phyloP scores from a whole-genome alignment of 2,329 filamentous ascomycete species.

The Pseudophaeomoniella oleicola region DNA sequence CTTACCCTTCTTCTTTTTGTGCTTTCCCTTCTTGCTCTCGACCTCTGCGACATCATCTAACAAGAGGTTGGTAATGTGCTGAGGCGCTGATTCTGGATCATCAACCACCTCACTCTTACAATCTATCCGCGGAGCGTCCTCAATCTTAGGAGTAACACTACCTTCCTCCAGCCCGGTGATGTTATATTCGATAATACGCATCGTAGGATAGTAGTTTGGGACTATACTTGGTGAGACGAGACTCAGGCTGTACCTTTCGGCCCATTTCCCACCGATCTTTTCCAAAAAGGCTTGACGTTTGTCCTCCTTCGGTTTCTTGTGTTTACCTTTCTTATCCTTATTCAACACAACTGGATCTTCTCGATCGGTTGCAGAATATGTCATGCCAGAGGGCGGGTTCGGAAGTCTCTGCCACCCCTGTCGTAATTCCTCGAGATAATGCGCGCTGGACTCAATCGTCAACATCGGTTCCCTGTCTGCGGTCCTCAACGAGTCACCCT shows the following conservation, averaged over 20 bases:
- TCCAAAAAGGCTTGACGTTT: conserved; percentile 42
- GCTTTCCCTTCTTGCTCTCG: conserved; percentile 30
- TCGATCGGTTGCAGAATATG: conserved; percentile 7
- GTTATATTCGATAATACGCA: conserved; percentile 92
- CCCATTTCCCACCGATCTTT: conserved; percentile 64
- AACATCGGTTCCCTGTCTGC: conserved; percentile 8
- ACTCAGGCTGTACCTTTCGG: conserved; percentile 70
- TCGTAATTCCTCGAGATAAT: conserved; percentile 69
- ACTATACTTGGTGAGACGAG: conserved; percentile 77
- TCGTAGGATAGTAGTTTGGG: conserved; percentile 79
- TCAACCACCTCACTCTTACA: neutral
- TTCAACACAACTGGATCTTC: conserved; percentile 5
- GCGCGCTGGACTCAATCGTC: conserved; percentile 36
- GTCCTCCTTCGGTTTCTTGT: conserved; percentile 28
- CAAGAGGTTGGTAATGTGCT: conserved; percentile 2
- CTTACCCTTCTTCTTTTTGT: conserved; percentile 28
- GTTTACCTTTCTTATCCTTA: conserved; percentile 11
- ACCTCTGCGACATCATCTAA: conserved; percentile 20
- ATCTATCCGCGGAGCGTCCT: conserved; percentile 1
- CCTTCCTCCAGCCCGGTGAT: conserved; percentile 56
- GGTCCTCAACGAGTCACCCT: conserved; percentile 28
- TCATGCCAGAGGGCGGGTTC: conserved; percentile 24
- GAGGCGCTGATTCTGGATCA: neutral
- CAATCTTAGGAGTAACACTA: conserved; percentile 8
- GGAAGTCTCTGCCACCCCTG: conserved; percentile 66